Percentiles rank a stretch among this genome's conserved stretches.
These are phyloP conservation scores for Vigna hirtella DNA, from an alignment of 306 rosid genomes.

Conservation along the genomic window DNA sequence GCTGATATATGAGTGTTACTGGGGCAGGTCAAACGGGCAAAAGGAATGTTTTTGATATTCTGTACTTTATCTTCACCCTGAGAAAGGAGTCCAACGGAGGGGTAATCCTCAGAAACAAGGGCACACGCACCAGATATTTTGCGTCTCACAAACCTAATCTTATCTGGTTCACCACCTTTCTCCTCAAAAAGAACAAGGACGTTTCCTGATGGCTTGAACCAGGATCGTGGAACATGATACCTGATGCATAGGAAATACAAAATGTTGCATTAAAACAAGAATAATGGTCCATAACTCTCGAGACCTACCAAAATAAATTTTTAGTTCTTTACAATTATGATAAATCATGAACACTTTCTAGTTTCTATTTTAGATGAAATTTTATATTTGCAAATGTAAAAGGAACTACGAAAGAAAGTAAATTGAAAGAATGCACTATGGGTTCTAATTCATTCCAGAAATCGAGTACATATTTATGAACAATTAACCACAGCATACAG, in stretches of 20 bases:
- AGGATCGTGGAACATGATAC: slow-evolving; percentile 97
- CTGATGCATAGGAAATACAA: slow-evolving; percentile 49
- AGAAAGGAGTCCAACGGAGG: slow-evolving; percentile 56
- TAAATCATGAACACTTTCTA: neutral
- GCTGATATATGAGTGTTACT: slow-evolving; percentile 51
- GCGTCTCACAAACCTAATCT: slow-evolving; percentile 62
- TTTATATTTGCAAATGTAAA: slow-evolving; percentile 19
- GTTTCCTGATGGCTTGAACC: slow-evolving; percentile 95
- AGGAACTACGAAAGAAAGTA: slow-evolving; percentile 9
- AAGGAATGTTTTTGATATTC: slow-evolving; percentile 42
- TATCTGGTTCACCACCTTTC: slow-evolving; percentile 86
- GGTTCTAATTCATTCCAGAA: slow-evolving; percentile 24
- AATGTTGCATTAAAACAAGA: slow-evolving; percentile 21
- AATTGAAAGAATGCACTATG: slow-evolving; percentile 1
- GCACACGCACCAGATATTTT: slow-evolving; percentile 64
- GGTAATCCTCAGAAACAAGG: slow-evolving; percentile 70
- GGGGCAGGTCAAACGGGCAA: slow-evolving; percentile 69
- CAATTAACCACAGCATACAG: too few relatives aligned
- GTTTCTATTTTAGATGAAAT: slow-evolving; percentile 4
- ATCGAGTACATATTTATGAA: neutral
- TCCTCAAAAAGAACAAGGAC: slow-evolving; percentile 86
- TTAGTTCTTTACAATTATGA: neutral
- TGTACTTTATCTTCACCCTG: slow-evolving; percentile 49
- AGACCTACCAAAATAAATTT: neutral
- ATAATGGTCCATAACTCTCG: neutral